These are phyloP conservation scores for Phytophthora megakarya DNA, from an alignment of 352 stramenopile genomes.

Conservation along the genomic window DNA sequence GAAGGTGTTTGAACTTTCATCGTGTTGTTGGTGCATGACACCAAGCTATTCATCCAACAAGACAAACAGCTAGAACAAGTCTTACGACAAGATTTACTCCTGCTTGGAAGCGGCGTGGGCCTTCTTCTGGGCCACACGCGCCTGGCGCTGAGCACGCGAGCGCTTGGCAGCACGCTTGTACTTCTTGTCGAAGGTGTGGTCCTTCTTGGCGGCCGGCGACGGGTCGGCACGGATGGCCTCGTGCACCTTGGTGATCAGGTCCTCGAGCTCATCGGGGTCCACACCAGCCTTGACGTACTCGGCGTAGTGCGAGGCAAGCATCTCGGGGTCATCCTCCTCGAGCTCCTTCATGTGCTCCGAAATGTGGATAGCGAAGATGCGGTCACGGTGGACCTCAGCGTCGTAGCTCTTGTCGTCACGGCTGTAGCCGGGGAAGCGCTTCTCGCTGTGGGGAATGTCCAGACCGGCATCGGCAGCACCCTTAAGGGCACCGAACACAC, in stretches of 20 bases:
- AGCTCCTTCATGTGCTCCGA: constrained; percentile 99
- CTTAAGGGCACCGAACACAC: constrained; percentile 99
- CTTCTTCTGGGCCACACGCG: constrained; percentile 97
- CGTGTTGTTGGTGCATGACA: constrained; percentile 31
- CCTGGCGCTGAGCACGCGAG: constrained; percentile 95
- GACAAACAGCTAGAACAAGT: constrained; percentile 2
- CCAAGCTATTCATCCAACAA: constrained; percentile 1
- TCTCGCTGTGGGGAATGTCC: constrained; percentile 98
- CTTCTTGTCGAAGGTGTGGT: constrained; percentile 91
- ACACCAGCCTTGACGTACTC: constrained; percentile 95
- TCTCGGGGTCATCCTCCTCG: constrained; percentile 98
- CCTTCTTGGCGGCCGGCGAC: constrained; percentile 91
- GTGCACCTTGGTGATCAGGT: constrained; percentile 94
- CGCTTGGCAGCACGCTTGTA: constrained; percentile 95
- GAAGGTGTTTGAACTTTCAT: constrained; percentile 45
- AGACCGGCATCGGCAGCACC: constrained; percentile 98
- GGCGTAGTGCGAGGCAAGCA: constrained; percentile 97
- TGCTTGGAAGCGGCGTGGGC: constrained; percentile 79
- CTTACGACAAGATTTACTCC: constrained; percentile 31
- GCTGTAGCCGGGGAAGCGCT: constrained; percentile 99
- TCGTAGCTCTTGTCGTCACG: constrained; percentile 99
- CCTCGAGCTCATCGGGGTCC: constrained; percentile 91
- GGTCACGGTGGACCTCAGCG: constrained; percentile 96
- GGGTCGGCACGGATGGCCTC: constrained; percentile 98
- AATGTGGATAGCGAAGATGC: constrained; percentile 98